Evolutionary conservation across 169 alveolate genomes (phyloP).

Genomic region (Cryptosporidium ryanae): DNA sequence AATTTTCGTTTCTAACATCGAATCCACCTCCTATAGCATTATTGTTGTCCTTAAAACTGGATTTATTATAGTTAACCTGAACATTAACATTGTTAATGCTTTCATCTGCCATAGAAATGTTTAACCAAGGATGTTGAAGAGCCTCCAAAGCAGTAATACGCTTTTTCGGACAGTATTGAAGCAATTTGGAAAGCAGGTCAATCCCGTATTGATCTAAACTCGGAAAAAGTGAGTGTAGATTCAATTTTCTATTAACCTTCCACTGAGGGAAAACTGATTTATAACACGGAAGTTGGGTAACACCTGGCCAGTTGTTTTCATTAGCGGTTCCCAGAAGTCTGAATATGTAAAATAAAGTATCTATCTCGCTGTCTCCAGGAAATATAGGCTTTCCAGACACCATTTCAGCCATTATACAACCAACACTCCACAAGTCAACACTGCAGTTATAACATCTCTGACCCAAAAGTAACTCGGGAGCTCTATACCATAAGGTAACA

Average conservation of each 20-base stretch:
- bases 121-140: constrained; percentile 81
- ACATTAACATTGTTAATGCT: no score
- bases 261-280: constrained; percentile 82
- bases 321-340: constrained; percentile 85
- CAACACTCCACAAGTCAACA: constrained; percentile 92
- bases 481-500: constrained; percentile 90
- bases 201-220: constrained; percentile 76
- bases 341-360: constrained; percentile 85
- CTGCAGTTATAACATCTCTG: constrained; percentile 86
- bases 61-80: no score
- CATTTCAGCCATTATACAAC: constrained; percentile 87
- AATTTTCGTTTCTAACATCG: no score
- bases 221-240: constrained; percentile 57
- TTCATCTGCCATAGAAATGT: neutral
- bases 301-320: constrained; percentile 91
- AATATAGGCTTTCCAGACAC: constrained; percentile 84
- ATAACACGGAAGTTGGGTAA: constrained; percentile 83
- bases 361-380: constrained; percentile 88
- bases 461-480: constrained; percentile 91
- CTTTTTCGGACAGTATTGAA: constrained; percentile 78
- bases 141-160: constrained; percentile 81
- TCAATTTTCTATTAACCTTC: constrained; percentile 63
- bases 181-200: constrained; percentile 78
- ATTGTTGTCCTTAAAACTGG: no score
- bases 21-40: no score